Conservation (phyloP, 1,284 basidiomycete genomes). For the Fomitopsis schrenkii region DNA sequence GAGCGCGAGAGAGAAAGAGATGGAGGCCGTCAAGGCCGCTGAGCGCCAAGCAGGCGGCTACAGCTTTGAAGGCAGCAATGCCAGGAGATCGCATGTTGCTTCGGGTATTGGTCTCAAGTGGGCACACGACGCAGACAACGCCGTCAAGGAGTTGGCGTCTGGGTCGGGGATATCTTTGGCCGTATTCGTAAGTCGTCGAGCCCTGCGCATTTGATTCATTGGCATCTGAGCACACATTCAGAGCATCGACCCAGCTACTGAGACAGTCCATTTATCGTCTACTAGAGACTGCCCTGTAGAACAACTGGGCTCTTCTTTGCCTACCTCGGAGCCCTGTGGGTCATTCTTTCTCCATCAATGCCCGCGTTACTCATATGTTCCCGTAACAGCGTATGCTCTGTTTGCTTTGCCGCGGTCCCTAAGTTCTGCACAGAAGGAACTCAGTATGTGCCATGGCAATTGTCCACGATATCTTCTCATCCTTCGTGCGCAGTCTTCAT, state of each 20-base stretch:
- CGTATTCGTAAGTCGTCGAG: conserved; percentile 51
- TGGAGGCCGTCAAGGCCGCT: conserved; percentile 70
- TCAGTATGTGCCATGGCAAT: conserved; percentile 38
- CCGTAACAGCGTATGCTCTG: conserved; percentile 55
- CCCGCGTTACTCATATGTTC: background rate
- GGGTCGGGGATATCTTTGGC: conserved; percentile 52
- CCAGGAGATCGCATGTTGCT: conserved; percentile 52
- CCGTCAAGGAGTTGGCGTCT: conserved; percentile 52
- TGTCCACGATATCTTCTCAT: background rate
- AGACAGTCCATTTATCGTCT: conserved; percentile 48
- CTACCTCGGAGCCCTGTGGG: conserved; percentile 50
- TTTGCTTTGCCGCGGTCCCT: conserved; percentile 64
- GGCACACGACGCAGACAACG: conserved; percentile 58
- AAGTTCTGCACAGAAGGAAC: conserved; percentile 41
- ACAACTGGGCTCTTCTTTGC: conserved; percentile 44
- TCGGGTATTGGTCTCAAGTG: conserved; percentile 59
- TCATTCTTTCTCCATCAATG: background rate
- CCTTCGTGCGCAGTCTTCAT: conserved; percentile 60
- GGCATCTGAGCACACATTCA: conserved; percentile 25
- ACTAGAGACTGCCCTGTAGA: conserved; percentile 35
- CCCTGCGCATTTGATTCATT: background rate
- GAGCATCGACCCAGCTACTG: conserved; percentile 58
- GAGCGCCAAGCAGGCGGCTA: conserved; percentile 51
- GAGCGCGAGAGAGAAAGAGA: conserved; percentile 76
- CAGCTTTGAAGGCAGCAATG: conserved; percentile 53